Evolutionary conservation across 2,329 filamentous ascomycete species (phyloP).

Genomic region (Paracoccidioides lutzii): DNA sequence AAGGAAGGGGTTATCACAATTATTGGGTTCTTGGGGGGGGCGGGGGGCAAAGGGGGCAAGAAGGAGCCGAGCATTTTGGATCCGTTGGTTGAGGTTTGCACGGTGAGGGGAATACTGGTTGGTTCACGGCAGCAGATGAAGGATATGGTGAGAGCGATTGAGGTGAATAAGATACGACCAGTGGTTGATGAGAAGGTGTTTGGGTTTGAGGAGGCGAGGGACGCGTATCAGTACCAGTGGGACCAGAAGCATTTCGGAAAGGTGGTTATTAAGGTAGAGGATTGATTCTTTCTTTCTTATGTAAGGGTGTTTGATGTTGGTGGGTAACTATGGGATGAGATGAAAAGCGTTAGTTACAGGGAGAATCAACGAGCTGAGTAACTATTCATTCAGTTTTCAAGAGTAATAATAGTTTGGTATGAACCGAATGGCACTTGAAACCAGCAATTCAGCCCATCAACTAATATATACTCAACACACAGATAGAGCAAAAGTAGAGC

Average conservation of each 20-base stretch:
- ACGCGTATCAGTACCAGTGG: slow-evolving; percentile 42
- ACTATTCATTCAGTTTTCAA: no score
- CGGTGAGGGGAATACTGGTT: slow-evolving; percentile 45
- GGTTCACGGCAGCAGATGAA: slow-evolving; percentile 44
- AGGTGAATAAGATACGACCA: slow-evolving; percentile 46
- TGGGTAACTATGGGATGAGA: background rate
- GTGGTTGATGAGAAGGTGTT: slow-evolving; percentile 48
- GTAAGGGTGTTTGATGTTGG: background rate
- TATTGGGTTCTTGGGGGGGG: slow-evolving; percentile 46
- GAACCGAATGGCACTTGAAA: no score
- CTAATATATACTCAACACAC: no score
- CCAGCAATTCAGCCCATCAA: no score
- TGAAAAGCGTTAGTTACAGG: background rate
- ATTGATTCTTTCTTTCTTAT: background rate
- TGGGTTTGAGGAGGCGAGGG: slow-evolving; percentile 38
- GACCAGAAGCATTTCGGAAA: slow-evolving; percentile 45
- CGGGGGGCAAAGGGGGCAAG: slow-evolving; percentile 20
- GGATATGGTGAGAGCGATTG: slow-evolving; percentile 47
- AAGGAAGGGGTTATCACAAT: slow-evolving; percentile 44
- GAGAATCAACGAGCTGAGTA: no score
- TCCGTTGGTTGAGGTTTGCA: slow-evolving; percentile 38
- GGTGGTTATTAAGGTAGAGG: slow-evolving; percentile 32
- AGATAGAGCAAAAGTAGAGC: no score
- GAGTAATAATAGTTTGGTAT: no score
- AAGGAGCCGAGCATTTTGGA: slow-evolving; percentile 42